Evolutionary conservation across 495 filamentous ascomycete species (phyloP).

Genomic region (Penicillium cosmopolitanum): DNA sequence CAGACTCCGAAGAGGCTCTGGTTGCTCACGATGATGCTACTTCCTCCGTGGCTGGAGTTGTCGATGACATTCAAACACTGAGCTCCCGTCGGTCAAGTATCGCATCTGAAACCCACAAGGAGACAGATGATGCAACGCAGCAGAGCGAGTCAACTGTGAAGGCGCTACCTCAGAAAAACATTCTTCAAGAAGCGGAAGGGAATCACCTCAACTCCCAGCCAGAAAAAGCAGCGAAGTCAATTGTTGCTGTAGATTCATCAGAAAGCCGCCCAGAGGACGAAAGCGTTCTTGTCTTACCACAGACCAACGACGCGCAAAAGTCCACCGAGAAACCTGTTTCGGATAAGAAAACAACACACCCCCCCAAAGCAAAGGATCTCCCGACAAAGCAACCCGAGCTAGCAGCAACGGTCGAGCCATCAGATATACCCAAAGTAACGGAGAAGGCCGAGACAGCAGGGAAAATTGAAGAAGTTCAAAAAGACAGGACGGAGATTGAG

Average conservation of each 20-base stretch:
- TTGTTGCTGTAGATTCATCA: neutral
- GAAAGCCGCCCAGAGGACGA: neutral
- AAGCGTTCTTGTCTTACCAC: neutral
- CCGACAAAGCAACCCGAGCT: no score
- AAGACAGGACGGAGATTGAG: neutral
- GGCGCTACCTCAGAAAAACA: constrained; percentile 1
- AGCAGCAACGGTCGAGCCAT: no score
- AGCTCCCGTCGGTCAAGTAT: constrained; percentile 28
- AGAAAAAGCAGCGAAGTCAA: neutral
- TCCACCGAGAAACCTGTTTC: neutral
- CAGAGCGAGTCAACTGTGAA: neutral
- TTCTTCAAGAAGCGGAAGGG: constrained; percentile 7
- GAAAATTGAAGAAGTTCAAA: neutral
- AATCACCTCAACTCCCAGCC: constrained; percentile 7
- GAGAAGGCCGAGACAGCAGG: neutral
- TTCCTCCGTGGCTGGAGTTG: constrained; percentile 31
- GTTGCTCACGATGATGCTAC: constrained; percentile 26
- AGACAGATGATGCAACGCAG: neutral
- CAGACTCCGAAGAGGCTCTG: constrained; percentile 32
- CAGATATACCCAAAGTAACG: no score
- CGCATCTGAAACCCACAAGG: constrained; percentile 9
- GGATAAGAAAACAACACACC: neutral
- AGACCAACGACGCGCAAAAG: neutral
- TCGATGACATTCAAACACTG: constrained; percentile 29
- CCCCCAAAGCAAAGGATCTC: no score